A percentile compares a stretch with the other conserved stretches of the same genome.
phyloP scores from a whole-genome alignment of 2,329 filamentous ascomycete species.

The Nigrograna mackinnonii region DNA sequence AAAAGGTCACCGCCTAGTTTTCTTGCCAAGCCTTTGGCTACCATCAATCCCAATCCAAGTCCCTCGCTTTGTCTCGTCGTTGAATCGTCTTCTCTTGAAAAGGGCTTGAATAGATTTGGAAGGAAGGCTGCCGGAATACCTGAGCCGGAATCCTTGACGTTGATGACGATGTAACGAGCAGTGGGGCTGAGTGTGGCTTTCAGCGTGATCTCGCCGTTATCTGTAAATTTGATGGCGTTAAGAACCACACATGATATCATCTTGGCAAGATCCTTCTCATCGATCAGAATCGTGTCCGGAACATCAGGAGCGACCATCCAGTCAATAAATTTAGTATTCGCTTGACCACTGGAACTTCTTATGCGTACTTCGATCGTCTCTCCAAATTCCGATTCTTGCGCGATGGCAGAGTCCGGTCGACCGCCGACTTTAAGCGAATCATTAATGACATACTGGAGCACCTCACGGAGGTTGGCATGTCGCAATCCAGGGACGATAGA shows the following conservation, averaged over 20 bases:
- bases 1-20: constrained; percentile 71
- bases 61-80: constrained; percentile 70
- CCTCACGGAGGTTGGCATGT: constrained; percentile 52
- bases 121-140: constrained; percentile 70
- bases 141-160: constrained; percentile 67
- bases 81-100: constrained; percentile 70
- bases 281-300: constrained; percentile 59
- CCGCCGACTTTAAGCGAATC: constrained; percentile 57
- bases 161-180: constrained; percentile 61
- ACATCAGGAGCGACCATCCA: constrained; percentile 55
- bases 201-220: constrained; percentile 63
- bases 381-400: constrained; percentile 49
- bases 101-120: constrained; percentile 70
- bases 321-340: constrained; percentile 52
- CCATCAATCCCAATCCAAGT: constrained; percentile 68
- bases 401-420: constrained; percentile 55
- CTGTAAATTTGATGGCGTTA: constrained; percentile 74
- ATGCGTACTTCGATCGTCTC: constrained; percentile 54
- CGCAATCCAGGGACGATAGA: constrained; percentile 51
- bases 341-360: constrained; percentile 47
- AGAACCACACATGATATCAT: constrained; percentile 66
- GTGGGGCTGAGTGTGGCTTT: constrained; percentile 56
- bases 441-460: constrained; percentile 56
- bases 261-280: constrained; percentile 67
- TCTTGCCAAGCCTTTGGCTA: constrained; percentile 72